Percentiles rank a stretch among this genome's conserved stretches.
Evolutionary conservation across 257 asterid species (phyloP).

Genomic region (Ligustrum vulgare): DNA sequence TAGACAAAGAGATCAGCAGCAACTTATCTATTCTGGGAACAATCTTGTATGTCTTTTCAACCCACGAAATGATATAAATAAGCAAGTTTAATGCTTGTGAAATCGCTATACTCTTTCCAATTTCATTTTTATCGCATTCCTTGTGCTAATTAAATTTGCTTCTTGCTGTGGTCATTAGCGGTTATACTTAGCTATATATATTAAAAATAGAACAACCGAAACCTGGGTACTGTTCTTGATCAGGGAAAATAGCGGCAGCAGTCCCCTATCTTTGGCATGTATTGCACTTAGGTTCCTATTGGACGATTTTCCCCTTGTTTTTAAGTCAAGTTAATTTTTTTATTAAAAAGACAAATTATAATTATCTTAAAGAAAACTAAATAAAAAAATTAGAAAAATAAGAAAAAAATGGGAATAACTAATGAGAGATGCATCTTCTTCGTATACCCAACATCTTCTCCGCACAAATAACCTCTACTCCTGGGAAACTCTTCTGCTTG

Average conservation of each 20-base stretch:
- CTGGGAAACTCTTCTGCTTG: neutral
- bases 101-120: neutral
- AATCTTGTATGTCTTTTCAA: conserved; percentile 44
- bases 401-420: no score
- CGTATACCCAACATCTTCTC: neutral
- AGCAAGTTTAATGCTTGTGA: neutral
- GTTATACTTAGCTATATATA: neutral
- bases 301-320: neutral
- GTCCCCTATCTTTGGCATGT: neutral
- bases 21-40: conserved; percentile 73
- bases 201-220: neutral
- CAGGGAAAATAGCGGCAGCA: neutral
- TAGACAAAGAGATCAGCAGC: conserved; percentile 49
- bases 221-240: neutral
- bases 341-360: neutral
- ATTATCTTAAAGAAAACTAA: neutral
- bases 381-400: no score
- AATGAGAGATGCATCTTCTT: neutral
- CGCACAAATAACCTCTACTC: neutral
- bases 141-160: neutral
- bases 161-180: neutral
- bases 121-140: conserved; percentile 11
- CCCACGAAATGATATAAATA: conserved; percentile 5
- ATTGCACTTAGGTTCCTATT: neutral
- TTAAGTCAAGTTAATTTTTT: neutral